phyloP scores from a whole-genome alignment of 305 asterid genomes.

The Fraxinus angustifolia region DNA sequence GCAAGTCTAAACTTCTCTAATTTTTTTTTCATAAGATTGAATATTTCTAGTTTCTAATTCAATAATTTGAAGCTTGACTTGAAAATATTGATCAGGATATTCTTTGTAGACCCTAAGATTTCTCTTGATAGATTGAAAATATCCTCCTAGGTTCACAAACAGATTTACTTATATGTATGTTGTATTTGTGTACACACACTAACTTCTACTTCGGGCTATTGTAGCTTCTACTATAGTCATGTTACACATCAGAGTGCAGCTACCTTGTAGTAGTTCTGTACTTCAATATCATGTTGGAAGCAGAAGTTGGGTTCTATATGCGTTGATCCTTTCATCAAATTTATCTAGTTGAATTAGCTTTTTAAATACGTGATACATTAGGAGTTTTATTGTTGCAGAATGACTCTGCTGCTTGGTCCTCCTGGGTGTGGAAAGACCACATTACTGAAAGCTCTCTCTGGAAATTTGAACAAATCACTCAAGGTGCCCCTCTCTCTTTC shows the following conservation, averaged over 20 bases:
- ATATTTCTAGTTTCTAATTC: not conserved
- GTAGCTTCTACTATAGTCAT: not conserved
- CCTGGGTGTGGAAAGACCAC: constrained; percentile 93
- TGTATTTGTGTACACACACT: not conserved
- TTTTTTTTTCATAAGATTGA: not conserved
- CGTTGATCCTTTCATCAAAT: not conserved
- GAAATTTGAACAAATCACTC: constrained; percentile 55
- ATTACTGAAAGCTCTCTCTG: constrained; percentile 70
- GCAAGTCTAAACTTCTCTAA: not conserved
- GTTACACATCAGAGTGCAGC: not conserved
- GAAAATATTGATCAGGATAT: not conserved
- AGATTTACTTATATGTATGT: not conserved
- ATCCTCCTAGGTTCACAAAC: not conserved
- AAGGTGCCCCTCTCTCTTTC: constrained; percentile 27
- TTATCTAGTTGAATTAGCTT: not conserved
- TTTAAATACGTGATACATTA: constrained; percentile 18
- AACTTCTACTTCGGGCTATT: not conserved
- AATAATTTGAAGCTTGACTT: not conserved
- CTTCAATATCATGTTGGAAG: constrained; percentile 4
- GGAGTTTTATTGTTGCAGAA: constrained; percentile 39
- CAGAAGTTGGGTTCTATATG: constrained; percentile 3
- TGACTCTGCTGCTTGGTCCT: constrained; percentile 82
- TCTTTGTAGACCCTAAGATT: not conserved
- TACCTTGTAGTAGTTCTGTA: not conserved
- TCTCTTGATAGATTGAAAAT: not conserved